Percentiles rank a stretch among this genome's conserved stretches.
Conservation (phyloP, 768 basidiomycete species). For the Amanita muscaria region DNA sequence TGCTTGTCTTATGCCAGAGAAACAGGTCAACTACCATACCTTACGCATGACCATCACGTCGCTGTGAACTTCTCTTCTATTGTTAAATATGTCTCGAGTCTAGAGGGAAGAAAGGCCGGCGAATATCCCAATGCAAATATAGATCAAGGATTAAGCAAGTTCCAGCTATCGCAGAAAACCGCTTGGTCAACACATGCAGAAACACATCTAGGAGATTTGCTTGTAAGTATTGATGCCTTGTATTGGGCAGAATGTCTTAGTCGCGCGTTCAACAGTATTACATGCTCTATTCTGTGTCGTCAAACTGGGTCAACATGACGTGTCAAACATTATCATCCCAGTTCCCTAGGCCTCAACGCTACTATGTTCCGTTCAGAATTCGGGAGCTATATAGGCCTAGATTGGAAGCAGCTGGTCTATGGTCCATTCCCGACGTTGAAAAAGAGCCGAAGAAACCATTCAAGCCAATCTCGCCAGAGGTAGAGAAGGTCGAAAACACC, state of each 20-base stretch:
- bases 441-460: slow-evolving; percentile 38
- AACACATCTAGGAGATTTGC: slow-evolving; percentile 56
- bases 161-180: slow-evolving; percentile 42
- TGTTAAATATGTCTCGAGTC: slow-evolving; percentile 51
- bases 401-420: slow-evolving; percentile 55
- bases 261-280: slow-evolving; percentile 37
- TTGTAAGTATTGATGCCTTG: slow-evolving; percentile 38
- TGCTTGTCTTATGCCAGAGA: slow-evolving; percentile 7
- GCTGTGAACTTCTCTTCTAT: slow-evolving; percentile 53
- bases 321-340: slow-evolving; percentile 44
- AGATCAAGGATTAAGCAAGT: slow-evolving; percentile 36
- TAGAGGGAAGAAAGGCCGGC: slow-evolving; percentile 26
- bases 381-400: slow-evolving; percentile 47
- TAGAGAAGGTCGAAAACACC: slow-evolving; percentile 22
- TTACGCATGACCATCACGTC: slow-evolving; percentile 46
- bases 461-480: slow-evolving; percentile 20
- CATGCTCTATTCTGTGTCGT: slow-evolving; percentile 48
- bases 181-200: slow-evolving; percentile 66
- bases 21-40: slow-evolving; percentile 64
- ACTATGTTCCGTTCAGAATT: slow-evolving; percentile 62
- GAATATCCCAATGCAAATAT: slow-evolving; percentile 30
- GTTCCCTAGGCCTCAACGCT: slow-evolving; percentile 61
- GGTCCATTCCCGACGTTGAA: slow-evolving; percentile 38
- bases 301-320: slow-evolving; percentile 55
- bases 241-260: slow-evolving; percentile 5